Evolutionary conservation across 345 rosid genomes (phyloP), one percentile per base, ranked within the genome.

Genomic region (Boechera divaricarpa): DNA sequence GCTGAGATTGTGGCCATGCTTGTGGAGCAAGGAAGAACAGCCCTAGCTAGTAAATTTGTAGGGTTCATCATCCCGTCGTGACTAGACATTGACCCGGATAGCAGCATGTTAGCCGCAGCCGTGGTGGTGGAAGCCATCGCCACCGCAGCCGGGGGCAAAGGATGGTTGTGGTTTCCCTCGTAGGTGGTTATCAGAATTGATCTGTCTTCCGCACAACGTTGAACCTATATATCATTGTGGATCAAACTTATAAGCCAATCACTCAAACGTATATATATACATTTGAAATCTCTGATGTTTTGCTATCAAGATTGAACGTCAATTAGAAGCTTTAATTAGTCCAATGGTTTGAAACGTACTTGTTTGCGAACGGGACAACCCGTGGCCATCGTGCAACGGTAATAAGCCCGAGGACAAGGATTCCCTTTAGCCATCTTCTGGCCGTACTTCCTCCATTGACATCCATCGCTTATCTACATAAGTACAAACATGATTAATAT

Each of bases 1-100:
- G 98, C 99, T 70, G 98, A 95, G 79, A 95, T 91, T 0, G 99
- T 92, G 1, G 98, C 99, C 98, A 92, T 77, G 75, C 85, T 89
- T 64, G 99, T 82, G 4, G 98, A 91, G 77, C 90, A 83, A 42
- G 99, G 99, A 41, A 91, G 90, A 48, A 91, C 88, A 7, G 98
- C 94, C 73, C 96, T 86, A 1, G 98, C 96, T 42, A 92, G 82
- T 69, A 95, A 75, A 76, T 90, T 95, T 5, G 90, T 89, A 11
- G 89, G 92, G 75, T 91, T 95, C 97, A 91, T 89, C 49, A 92
- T 68, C 1, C 94, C 94, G 7, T 95, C 99, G 9, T 88, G 87
- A 74, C 98, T 95, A 6, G 98, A 86, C 94, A 88, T 95, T 13
- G 99, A 92, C 0, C 98, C 98, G 0, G 99, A 92, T 32, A 95